Conservation (phyloP, 257 asterid species). For the Echium plantagineum region DNA sequence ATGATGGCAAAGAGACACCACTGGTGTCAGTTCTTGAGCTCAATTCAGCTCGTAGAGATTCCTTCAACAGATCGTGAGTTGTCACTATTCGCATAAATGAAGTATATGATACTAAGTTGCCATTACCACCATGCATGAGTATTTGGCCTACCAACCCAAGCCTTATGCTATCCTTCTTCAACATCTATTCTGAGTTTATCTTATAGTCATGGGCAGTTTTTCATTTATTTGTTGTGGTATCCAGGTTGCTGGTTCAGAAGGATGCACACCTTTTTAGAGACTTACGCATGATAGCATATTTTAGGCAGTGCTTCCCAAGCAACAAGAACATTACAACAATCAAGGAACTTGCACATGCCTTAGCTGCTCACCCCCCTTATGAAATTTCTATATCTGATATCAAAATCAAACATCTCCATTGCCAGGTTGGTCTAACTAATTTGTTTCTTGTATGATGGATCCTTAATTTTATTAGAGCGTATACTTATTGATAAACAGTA, state of each 20-base stretch:
- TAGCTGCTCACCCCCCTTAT: conserved; percentile 73
- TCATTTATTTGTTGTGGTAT: too few relatives aligned
- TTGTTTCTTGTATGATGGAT: background rate
- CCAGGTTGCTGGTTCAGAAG: too few relatives aligned
- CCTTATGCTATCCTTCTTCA: too few relatives aligned
- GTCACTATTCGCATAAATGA: conserved; percentile 12
- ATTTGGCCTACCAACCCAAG: too few relatives aligned
- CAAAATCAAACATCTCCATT: conserved; percentile 65
- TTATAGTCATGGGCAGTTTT: background rate
- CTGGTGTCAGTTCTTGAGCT: conserved; percentile 45
- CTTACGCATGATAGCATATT: conserved; percentile 46
- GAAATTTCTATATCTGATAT: conserved; percentile 54
- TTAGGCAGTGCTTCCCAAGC: conserved; percentile 78
- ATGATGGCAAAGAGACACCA: conserved; percentile 29
- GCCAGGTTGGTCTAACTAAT: conserved; percentile 43
- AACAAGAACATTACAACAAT: conserved; percentile 40
- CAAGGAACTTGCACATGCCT: conserved; percentile 77
- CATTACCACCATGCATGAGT: too few relatives aligned
- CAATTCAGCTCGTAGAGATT: conserved; percentile 64
- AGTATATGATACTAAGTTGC: conserved; percentile 9
- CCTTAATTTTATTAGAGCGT: too few relatives aligned
- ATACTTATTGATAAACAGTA: too few relatives aligned
- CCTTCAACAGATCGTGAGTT: conserved; percentile 35
- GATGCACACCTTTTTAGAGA: too few relatives aligned
- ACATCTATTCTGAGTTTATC: too few relatives aligned